Evolutionary conservation across 495 filamentous ascomycete genomes (phyloP), one percentile per base, ranked within the genome.

Genomic region (Thermothielavioides terrestris): DNA sequence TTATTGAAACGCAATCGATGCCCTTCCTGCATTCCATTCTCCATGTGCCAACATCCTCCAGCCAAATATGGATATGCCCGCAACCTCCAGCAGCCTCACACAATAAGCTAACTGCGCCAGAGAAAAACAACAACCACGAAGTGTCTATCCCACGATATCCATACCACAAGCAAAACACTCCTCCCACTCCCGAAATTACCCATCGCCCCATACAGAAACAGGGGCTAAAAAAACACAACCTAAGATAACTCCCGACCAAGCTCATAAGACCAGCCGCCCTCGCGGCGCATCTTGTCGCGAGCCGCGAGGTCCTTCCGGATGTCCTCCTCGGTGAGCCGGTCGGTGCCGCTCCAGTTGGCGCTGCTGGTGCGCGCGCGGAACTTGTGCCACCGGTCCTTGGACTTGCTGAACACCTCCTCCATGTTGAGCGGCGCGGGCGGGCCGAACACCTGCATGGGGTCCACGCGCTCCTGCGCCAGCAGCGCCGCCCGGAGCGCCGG

Each of bases 401-500:
- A 86, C 51, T 80, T 77, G 60, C 78, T 84, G 71, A 99, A 99
- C 37, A 95, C 88, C 57, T 96, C 89, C 60, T 99, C 92, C 77
- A 99, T 86, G 52, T 86, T 82, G 60, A 96, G 77, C 28, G 85
- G 85, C 11, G 77, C 83, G 39, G 92, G 85, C 2, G 87, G 84
- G 1, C 92, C 92, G 60, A 99, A 99, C 28, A 99, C 82, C 15
- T 81, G 75, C 61, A 91, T 85, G 1, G 88, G 86, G 62, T 97
- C 88, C 49, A 86, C 74, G 15, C 79, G 73, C 62, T 99, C 89
- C 62, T 99, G 92, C 31, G 75, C 63, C 32, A 77, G 68, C 7
- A 97, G 73, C 36, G 84, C 69, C 27, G 71, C 68, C 15, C 82
- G 77, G 10, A 99, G 76, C 44, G 83, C 79, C 8, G 89, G 90